A percentile compares a stretch with the other conserved stretches of the same genome.
These are phyloP conservation scores for Pisolithus microcarpus DNA, from an alignment of 768 basidiomycete species.

Conservation along the genomic window DNA sequence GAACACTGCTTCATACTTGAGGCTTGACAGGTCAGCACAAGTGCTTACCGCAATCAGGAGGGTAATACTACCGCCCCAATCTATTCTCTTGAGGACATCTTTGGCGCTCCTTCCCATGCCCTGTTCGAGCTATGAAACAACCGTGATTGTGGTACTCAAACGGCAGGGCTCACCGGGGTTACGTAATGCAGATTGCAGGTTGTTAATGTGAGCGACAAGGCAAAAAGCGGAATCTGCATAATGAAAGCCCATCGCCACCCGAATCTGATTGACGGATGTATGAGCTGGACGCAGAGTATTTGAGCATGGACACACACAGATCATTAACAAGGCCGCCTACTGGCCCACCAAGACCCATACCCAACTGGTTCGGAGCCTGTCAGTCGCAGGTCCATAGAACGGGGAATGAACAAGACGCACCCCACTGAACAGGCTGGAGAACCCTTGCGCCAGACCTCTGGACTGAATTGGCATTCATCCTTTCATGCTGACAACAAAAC, in stretches of 20 bases:
- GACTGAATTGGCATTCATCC: slow-evolving; percentile 34
- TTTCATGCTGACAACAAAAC: slow-evolving; percentile 5
- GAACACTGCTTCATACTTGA: not conserved
- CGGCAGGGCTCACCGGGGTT: slow-evolving; percentile 45
- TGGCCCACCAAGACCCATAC: slow-evolving; percentile 77
- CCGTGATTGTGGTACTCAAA: not conserved
- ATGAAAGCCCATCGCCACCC: slow-evolving; percentile 84
- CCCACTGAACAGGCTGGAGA: slow-evolving; percentile 66
- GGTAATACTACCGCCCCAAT: slow-evolving; percentile 64
- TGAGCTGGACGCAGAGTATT: not conserved
- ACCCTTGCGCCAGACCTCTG: slow-evolving; percentile 65
- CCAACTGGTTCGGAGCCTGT: slow-evolving; percentile 40
- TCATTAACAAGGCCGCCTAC: slow-evolving; percentile 67
- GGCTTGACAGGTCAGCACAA: not conserved
- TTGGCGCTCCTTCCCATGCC: slow-evolving; percentile 58
- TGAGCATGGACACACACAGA: slow-evolving; percentile 34
- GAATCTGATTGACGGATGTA: slow-evolving; percentile 35
- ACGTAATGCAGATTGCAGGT: slow-evolving; percentile 56
- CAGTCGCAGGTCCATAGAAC: slow-evolving; percentile 1
- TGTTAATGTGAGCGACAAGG: slow-evolving; percentile 51
- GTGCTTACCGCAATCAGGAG: slow-evolving; percentile 52
- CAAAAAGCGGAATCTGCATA: slow-evolving; percentile 62
- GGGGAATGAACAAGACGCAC: slow-evolving; percentile 34
- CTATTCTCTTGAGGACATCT: slow-evolving; percentile 67
- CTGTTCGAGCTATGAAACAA: slow-evolving; percentile 28